Evolutionary conservation across 495 filamentous ascomycete genomes (phyloP).

Genomic region (Lasiosphaeriaceae sp.): DNA sequence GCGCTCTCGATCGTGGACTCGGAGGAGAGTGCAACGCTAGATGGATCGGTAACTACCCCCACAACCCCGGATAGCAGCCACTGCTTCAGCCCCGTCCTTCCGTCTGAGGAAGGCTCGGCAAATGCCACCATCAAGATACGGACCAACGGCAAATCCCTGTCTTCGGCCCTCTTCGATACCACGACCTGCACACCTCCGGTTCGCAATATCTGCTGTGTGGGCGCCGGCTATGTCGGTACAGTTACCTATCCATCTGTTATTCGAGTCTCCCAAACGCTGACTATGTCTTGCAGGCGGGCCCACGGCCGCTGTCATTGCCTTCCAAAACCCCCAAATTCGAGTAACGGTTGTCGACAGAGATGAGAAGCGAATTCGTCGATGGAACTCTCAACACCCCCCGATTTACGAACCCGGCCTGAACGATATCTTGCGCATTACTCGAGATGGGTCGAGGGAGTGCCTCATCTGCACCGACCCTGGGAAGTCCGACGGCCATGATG

Average conservation of each 20-base stretch:
- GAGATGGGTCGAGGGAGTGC: conserved; percentile 47
- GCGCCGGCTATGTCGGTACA: conserved; percentile 27
- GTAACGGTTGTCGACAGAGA: conserved; percentile 74
- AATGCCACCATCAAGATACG: conserved; percentile 11
- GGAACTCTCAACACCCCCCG: conserved; percentile 69
- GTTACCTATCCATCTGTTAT: too few relatives aligned
- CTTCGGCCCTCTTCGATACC: conserved; percentile 15
- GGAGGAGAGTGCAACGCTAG: conserved; percentile 16
- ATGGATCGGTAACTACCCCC: conserved; percentile 42
- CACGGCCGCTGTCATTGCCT: conserved; percentile 68
- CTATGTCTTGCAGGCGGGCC: conserved; percentile 54
- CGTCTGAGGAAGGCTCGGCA: conserved; percentile 23
- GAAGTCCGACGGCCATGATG: conserved; percentile 10
- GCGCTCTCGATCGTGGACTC: conserved; percentile 10
- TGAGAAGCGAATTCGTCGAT: conserved; percentile 56
- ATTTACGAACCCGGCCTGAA: conserved; percentile 71
- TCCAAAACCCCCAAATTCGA: conserved; percentile 60
- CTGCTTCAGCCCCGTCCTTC: conserved; percentile 40
- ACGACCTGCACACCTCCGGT: conserved; percentile 27
- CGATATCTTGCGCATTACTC: conserved; percentile 59
- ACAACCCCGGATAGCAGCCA: conserved; percentile 52
- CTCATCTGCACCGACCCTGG: conserved; percentile 22
- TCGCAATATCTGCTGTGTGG: conserved; percentile 41
- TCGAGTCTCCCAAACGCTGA: neutral
- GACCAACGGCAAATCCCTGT: conserved; percentile 13